These are phyloP conservation scores for Detonula confervacea DNA, from an alignment of 352 stramenopile species.

Conservation along the genomic window DNA sequence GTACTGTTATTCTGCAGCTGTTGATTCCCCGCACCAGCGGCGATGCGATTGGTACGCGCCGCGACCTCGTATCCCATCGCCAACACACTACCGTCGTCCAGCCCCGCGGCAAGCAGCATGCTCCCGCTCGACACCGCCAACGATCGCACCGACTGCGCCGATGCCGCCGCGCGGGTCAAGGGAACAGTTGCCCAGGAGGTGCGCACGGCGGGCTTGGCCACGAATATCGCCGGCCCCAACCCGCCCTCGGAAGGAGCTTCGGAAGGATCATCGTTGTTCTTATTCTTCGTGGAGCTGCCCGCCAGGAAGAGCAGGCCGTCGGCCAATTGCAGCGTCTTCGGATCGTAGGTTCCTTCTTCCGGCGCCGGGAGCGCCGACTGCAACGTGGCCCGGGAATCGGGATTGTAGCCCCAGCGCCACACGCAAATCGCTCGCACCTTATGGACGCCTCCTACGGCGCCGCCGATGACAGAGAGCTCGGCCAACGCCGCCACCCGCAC, in stretches of 20 bases:
- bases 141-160: too few relatives aligned
- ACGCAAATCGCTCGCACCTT: conserved; percentile 66
- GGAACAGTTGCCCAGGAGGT: conserved; percentile 71
- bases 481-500: conserved; percentile 67
- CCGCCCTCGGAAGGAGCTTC: too few relatives aligned
- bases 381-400: conserved; percentile 42
- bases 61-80: conserved; percentile 73
- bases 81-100: conserved; percentile 71
- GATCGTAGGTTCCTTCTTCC: conserved; percentile 56
- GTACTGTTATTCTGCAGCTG: conserved; percentile 10
- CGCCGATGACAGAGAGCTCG: conserved; percentile 54
- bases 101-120: conserved; percentile 70
- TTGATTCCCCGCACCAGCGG: too few relatives aligned
- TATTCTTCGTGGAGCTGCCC: conserved; percentile 20
- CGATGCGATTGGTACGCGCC: conserved; percentile 53
- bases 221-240: conserved; percentile 68
- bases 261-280: conserved; percentile 19
- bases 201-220: conserved; percentile 72
- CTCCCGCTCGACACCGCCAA: too few relatives aligned
- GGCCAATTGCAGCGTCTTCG: conserved; percentile 61
- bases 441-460: neutral
- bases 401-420: conserved; percentile 84
- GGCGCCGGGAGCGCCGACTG: conserved; percentile 65
- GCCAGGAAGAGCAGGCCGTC: conserved; percentile 83
- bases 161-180: too few relatives aligned